Evolutionary conservation across 208 protist species (phyloP).

Genomic region (Crithidia thermophila): DNA sequence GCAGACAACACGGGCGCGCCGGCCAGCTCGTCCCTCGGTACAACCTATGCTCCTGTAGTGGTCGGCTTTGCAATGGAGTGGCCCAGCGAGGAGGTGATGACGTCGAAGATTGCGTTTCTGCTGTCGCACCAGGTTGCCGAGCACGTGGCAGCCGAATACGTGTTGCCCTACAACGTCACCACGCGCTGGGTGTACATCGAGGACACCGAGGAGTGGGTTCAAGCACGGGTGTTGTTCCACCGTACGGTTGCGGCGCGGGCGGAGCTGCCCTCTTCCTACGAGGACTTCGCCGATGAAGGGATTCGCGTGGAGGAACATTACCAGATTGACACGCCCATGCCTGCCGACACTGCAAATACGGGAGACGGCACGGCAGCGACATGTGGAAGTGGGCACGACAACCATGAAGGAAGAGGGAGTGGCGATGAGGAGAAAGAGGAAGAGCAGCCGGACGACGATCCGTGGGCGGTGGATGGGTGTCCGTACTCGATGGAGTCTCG

Average conservation of each 20-base stretch:
- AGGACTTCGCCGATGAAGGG: constrained; percentile 22
- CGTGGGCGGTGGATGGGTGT: constrained; percentile 25
- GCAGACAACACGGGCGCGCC: constrained; percentile 14
- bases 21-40: not conserved
- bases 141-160: not conserved
- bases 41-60: constrained; percentile 24
- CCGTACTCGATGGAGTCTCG: constrained; percentile 66
- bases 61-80: constrained; percentile 64
- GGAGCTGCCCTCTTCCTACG: constrained; percentile 18
- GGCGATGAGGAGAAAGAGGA: not conserved
- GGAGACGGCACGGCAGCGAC: not conserved
- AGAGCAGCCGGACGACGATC: constrained; percentile 13
- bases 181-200: constrained; percentile 52
- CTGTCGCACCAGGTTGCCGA: constrained; percentile 8
- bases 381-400: not conserved
- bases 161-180: constrained; percentile 23
- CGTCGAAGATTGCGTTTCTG: constrained; percentile 41
- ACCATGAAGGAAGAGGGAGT: not conserved
- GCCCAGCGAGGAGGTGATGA: constrained; percentile 27
- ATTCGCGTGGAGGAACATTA: constrained; percentile 32
- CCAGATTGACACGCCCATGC: constrained; percentile 18
- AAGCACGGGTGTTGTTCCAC: constrained; percentile 45
- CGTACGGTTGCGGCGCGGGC: constrained; percentile 1
- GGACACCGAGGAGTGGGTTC: constrained; percentile 51
- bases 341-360: not conserved